Evolutionary conservation across 768 basidiomycete species (phyloP), one percentile per base, ranked within the genome.

Genomic region (Baorangia bicolor): DNA sequence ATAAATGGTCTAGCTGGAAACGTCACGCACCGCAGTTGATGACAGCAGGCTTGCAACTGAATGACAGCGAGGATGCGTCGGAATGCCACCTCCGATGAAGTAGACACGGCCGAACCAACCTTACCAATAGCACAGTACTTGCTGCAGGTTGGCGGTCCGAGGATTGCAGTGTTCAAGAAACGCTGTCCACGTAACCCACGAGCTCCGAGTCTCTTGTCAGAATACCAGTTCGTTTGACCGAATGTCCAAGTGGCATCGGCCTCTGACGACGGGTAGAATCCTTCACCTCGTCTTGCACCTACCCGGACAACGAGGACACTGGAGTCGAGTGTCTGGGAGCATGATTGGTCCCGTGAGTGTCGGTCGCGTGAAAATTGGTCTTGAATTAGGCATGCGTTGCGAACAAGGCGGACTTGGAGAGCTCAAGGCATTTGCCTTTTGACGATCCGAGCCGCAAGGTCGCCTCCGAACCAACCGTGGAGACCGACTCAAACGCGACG

Each of bases 331-430:
- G 35, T 18, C 34, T 35, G 34, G 7, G 28, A 40, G 41, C 11
- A 21, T 25, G 43, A 25, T 20, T 35, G 35, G 49, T 50, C 30
- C 37, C 8, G 50, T 51, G 50, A 46, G 44, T 47, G 42, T 44
- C 44, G 34, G 20, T 47, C 45, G 56, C 54, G 56, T 57, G 56
- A 57, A 57, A 57, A 23, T 34, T 18, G 14, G 21, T 20, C 28
- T 56, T 43, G 55, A 56, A 56, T 56, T 56, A 18, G 55, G 37
- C 42, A 43, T 21, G 20, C 13, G 23, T 13, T 16, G 47, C n/a
- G 34, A n/a, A 23, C 20, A 35, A 34, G 1, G 39, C 50, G 21
- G 43, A 43, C 46, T 38, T 43, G 18, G 44, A 16, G 28, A 23
- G 44, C 28, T 53, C 52, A 21, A 46, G 42, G 23, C 33, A 30